Evolutionary conservation across 2,329 filamentous ascomycete species (phyloP).

Genomic region (Chlorencoelia australis): DNA sequence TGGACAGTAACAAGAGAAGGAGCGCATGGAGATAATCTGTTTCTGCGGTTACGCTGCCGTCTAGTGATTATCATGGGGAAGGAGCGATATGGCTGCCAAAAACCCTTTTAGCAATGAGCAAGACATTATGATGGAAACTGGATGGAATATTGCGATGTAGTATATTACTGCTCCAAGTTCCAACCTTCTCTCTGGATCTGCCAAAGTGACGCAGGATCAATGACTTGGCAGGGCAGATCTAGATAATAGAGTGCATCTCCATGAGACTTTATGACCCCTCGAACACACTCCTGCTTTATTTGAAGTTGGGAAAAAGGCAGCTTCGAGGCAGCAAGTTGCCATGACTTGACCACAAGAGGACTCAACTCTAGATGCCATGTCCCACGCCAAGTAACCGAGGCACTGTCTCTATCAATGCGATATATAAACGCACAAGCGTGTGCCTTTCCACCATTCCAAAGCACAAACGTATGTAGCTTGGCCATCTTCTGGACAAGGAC

Average conservation of each 20-base stretch:
- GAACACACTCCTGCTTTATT: slow-evolving; percentile 17
- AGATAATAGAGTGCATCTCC: slow-evolving; percentile 28
- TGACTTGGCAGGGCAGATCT: slow-evolving; percentile 24
- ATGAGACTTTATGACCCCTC: slow-evolving; percentile 20
- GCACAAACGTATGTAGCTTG: slow-evolving; percentile 24
- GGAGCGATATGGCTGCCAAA: slow-evolving; percentile 2
- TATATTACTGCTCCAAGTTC: slow-evolving; percentile 4
- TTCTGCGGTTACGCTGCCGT: neutral
- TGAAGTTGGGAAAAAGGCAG: slow-evolving; percentile 13
- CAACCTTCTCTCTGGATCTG: slow-evolving; percentile 25
- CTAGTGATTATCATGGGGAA: slow-evolving; percentile 1
- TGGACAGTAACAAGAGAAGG: slow-evolving; percentile 10
- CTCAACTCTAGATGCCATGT: slow-evolving; percentile 26
- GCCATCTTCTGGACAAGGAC: slow-evolving; percentile 24
- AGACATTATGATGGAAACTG: slow-evolving; percentile 1
- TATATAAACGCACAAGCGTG: slow-evolving; percentile 29
- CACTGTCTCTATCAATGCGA: slow-evolving; percentile 13
- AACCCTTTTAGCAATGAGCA: slow-evolving; percentile 1
- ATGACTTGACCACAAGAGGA: slow-evolving; percentile 20
- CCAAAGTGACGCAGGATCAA: slow-evolving; percentile 27
- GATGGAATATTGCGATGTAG: slow-evolving; percentile 6
- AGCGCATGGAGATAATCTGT: slow-evolving; percentile 2
- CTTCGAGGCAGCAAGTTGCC: slow-evolving; percentile 18
- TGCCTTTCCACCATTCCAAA: slow-evolving; percentile 27
- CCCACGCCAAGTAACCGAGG: slow-evolving; percentile 27